Evolutionary conservation across 805 yeast genomes (phyloP).

Genomic region (Saccharomycopsis sp.): DNA sequence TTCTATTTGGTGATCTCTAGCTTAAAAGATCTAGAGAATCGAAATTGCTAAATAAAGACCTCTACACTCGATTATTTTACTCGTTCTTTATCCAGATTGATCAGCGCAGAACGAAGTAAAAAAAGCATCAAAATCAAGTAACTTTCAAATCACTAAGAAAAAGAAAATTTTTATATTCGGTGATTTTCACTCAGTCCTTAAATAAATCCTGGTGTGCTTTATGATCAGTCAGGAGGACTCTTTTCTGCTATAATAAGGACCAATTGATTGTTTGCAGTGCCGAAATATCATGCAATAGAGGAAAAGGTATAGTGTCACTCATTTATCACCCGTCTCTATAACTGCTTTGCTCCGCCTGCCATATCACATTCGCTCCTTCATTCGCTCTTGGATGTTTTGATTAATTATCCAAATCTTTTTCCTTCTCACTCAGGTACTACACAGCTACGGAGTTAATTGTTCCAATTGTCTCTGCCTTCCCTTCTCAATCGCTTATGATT

Average conservation of each 20-base stretch:
- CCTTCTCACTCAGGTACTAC: no score
- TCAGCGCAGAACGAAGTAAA: not conserved
- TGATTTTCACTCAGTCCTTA: not conserved
- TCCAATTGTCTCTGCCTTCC: no score
- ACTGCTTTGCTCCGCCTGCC: no score
- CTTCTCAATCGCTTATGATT: not conserved
- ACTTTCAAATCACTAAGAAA: not conserved
- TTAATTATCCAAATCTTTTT: not conserved
- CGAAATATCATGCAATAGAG: not conserved
- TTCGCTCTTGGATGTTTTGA: conserved; percentile 4
- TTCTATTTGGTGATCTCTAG: not conserved
- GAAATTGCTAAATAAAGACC: not conserved
- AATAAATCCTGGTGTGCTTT: not conserved
- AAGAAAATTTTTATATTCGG: not conserved
- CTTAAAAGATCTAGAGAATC: not conserved
- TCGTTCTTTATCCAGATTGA: not conserved
- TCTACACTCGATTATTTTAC: not conserved
- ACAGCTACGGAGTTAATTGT: no score
- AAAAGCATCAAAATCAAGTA: not conserved
- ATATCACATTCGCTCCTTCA: no score
- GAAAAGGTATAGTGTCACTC: no score
- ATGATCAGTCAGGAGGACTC: not conserved
- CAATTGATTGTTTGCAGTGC: not conserved
- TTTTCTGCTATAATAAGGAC: not conserved
- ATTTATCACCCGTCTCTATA: no score